Base-by-base conservation (phyloP, 1,284 basidiomycete genomes). In the Sporisorium scitamineum region DNA sequence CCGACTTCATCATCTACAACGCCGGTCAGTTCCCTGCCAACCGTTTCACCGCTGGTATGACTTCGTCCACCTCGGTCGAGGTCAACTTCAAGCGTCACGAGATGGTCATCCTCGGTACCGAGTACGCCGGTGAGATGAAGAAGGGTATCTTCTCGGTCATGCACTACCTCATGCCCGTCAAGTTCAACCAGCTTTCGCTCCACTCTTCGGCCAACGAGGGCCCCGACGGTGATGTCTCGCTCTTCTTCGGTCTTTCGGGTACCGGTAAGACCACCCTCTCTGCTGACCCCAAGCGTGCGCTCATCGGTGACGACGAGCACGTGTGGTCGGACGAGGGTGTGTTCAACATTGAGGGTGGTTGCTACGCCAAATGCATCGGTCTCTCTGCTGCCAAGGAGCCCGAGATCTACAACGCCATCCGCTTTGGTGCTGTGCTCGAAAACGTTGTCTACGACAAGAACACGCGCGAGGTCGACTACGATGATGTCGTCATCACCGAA, bases 11-110 rank as follows among this genome's bases (percentile, higher is more conserved):
- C 89, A 98, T 99, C 88, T 99, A 99, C 91, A 99, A 99, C 87
- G 97, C 97, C 61, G 97, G 97, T 76, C 96, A 99, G 87, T 99
- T 99, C 92, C 97, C 97, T 47, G 97, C 97, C 82, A 99, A 99
- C 87, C 93, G 97, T 62, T 99, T 99, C 90, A 99, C 97, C 70
- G 95, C 97, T 88, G 96, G 96, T 87, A 99, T 99, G 96, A 97
- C 94, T 74, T 97, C 95, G 37, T 93, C 95, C 50, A 99, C 96
- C 29, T 97, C 95, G 22, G 96, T 99, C 63, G 97, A 98, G 89
- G 94, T 99, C 89, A 99, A 99, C 91, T 99, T 99, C 88, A 97
- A 97, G 90, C 94, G 97, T 65, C 97, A 95, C 93, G 97, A 99
- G 88, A 99, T 99, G 96, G 95, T 99, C 85, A 99, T 99, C 85